Evolutionary conservation across 352 stramenopile species (phyloP), one percentile per base, ranked within the genome.

Genomic region (Phytophthora nicotianae): DNA sequence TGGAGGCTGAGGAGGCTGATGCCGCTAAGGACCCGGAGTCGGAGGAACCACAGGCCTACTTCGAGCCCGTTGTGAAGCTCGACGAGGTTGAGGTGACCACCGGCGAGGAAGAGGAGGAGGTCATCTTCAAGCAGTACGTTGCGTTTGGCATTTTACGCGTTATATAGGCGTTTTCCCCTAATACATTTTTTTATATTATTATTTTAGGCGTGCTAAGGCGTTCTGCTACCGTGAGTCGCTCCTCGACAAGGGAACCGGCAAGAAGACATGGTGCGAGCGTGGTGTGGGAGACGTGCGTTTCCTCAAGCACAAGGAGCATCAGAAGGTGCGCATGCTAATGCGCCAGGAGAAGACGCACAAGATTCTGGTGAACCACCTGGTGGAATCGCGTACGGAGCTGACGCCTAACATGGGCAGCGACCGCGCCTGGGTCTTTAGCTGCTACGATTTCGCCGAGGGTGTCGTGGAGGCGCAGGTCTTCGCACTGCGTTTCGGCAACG

Each of bases 281-380:
- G 97, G 97, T 33, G 96, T 99, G 53, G 97, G 97, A 41, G 94
- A 99, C 51, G 89, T 97, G 50, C 96, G 96, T 54, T 98, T 99
- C 77, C 86, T 99, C 58, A 97, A 98, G 79, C 97, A 99, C 89
- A 96, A 95, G 76, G 92, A 98, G 65, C 77, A 89, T 71, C 80
- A 91, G 60, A 96, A 96, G 72, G 88, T 99, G 61, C 91, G 97
- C 64, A 79, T 98, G 52, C 83, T 99, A 23, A 99, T 99, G 97
- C 89, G 97, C 57, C 97, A 99, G 77, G 97, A 99, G 76, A 99
- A 99, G 79, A 99, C 97, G 26, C 98, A 98, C 91, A 99, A 99
- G 83, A 94, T 99, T 65, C 95, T 99, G 78, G 84, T 93, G 53
- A 99, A 99, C 78, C 97, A 99, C 82, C 82, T 98, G 33, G 77